Percentiles rank a stretch among this genome's conserved stretches.
Conservation (phyloP, 805 yeast species). For the Ogataea neopini region DNA sequence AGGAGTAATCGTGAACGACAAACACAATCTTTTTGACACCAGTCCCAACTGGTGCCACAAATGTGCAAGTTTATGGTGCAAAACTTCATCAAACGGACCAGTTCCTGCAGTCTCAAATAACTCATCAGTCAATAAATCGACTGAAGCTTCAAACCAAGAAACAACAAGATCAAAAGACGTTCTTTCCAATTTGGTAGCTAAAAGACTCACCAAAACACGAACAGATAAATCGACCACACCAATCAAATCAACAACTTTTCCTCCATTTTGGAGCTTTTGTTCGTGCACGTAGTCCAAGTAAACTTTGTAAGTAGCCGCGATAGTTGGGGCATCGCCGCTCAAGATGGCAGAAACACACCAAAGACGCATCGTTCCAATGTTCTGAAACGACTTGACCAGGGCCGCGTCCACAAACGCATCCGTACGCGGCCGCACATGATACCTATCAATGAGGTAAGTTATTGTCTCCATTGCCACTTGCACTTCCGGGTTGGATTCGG, state of each 20-base stretch:
- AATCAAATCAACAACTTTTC: constrained; percentile 39
- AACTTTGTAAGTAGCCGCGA: constrained; percentile 40
- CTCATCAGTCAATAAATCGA: constrained; percentile 9
- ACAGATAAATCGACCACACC: constrained; percentile 28
- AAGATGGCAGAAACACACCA: constrained; percentile 33
- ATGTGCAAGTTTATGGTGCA: constrained; percentile 25
- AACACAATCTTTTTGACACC: constrained; percentile 22
- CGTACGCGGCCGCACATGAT: constrained; percentile 23
- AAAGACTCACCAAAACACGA: constrained; percentile 19
- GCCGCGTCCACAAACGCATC: constrained; percentile 33
- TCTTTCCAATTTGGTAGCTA: constrained; percentile 9
- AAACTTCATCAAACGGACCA: constrained; percentile 23
- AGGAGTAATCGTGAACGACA: constrained; percentile 12
- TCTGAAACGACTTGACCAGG: constrained; percentile 49
- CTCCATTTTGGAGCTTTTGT: constrained; percentile 37
- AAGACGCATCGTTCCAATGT: constrained; percentile 38
- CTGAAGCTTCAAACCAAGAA: constrained; percentile 21
- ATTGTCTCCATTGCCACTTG: constrained; percentile 36
- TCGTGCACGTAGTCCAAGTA: constrained; percentile 43
- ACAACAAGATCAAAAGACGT: constrained; percentile 20
- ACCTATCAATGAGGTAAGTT: constrained; percentile 19
- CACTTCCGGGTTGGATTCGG: constrained; percentile 33
- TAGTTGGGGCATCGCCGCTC: constrained; percentile 23
- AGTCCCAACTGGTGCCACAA: constrained; percentile 29
- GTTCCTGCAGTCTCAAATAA: constrained; percentile 8